A percentile compares a stretch with the other conserved stretches of the same genome.
Evolutionary conservation across 2,329 filamentous ascomycete genomes (phyloP).

Genomic region (Claviceps arundinis): DNA sequence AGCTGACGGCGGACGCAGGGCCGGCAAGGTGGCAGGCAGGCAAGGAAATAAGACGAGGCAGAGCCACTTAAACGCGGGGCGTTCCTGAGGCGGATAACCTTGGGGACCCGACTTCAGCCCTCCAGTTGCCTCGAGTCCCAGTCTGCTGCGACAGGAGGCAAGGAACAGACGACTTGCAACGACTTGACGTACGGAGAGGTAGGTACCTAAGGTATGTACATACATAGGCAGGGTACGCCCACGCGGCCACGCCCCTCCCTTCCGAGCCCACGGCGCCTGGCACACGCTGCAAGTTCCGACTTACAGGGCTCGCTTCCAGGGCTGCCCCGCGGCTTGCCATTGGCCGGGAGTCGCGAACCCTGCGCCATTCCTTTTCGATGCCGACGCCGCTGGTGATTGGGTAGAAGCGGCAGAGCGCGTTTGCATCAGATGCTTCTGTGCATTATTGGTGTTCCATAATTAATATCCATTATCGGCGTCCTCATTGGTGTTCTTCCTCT

Average conservation of each 20-base stretch:
- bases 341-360: slow-evolving; percentile 7
- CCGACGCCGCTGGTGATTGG: slow-evolving; percentile 7
- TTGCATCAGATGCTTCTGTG: not conserved
- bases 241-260: slow-evolving; percentile 2
- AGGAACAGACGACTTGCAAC: too few species aligned
- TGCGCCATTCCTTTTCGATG: slow-evolving; percentile 9
- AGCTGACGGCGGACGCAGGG: not conserved
- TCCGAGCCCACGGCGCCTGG: slow-evolving; percentile 6
- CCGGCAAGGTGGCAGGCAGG: not conserved
- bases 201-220: too few species aligned
- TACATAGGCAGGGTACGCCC: not conserved
- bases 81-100: slow-evolving; percentile 17
- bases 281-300: slow-evolving; percentile 20
- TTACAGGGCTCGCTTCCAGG: slow-evolving; percentile 15
- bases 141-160: too few species aligned
- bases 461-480: too few species aligned
- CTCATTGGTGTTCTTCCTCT: too few species aligned
- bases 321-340: slow-evolving; percentile 18
- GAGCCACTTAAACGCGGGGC: slow-evolving; percentile 21
- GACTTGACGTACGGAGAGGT: too few species aligned
- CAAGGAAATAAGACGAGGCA: not conserved
- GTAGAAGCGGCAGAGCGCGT: not conserved
- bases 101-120: too few species aligned
- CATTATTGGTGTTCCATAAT: too few species aligned
- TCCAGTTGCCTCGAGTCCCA: too few species aligned